Evolutionary conservation across 805 yeast species (phyloP).

Genomic region (Myxozyma mucilagina): DNA sequence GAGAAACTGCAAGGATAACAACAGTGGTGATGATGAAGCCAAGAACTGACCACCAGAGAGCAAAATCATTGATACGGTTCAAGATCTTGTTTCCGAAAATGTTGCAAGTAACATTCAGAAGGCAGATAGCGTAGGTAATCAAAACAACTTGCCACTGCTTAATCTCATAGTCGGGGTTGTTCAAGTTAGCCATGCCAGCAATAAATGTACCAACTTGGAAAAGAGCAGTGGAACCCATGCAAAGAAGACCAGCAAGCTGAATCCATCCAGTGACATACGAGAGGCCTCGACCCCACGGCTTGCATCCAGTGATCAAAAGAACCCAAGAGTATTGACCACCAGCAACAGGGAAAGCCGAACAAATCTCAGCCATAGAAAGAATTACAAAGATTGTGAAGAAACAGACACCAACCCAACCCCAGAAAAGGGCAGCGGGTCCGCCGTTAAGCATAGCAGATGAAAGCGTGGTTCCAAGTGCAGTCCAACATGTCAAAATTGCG

Average conservation of each 20-base stretch:
- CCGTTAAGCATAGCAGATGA: conserved; percentile 60
- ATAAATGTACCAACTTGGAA: conserved; percentile 34
- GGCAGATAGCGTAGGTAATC: conserved; percentile 24
- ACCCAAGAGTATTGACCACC: conserved; percentile 73
- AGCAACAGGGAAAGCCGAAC: conserved; percentile 65
- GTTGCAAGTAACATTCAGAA: conserved; percentile 26
- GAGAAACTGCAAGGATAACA: conserved; percentile 25
- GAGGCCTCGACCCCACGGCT: conserved; percentile 29
- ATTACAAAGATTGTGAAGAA: conserved; percentile 59
- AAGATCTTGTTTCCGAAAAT: conserved; percentile 31
- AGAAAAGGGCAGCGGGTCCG: conserved; percentile 64
- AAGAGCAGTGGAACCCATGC: conserved; percentile 37
- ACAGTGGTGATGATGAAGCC: conserved; percentile 31
- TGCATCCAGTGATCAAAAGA: conserved; percentile 20
- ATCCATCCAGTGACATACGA: conserved; percentile 32
- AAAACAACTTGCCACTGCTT: conserved; percentile 31
- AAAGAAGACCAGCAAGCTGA: conserved; percentile 35
- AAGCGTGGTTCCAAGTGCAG: conserved; percentile 65
- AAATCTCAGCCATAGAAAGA: conserved; percentile 62
- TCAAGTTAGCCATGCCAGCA: conserved; percentile 28
- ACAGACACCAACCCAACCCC: conserved; percentile 62
- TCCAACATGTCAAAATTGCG: conserved; percentile 63
- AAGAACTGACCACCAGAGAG: conserved; percentile 35
- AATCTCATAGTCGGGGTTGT: conserved; percentile 27
- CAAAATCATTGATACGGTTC: conserved; percentile 31